Conservation (phyloP, 2,329 filamentous ascomycete genomes). For the Stemphylium lycopersici region DNA sequence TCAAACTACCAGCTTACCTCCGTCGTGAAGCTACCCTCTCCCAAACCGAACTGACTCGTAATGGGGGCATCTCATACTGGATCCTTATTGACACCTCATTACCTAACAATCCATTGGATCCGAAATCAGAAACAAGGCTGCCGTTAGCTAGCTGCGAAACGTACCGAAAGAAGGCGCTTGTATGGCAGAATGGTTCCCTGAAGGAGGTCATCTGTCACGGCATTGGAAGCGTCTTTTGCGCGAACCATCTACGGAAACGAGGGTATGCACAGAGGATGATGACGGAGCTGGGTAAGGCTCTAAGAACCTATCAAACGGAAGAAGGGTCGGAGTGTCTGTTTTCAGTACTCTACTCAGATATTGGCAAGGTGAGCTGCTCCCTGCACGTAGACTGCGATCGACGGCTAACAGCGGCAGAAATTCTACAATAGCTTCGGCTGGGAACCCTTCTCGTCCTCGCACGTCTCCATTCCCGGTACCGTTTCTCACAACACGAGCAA, state of each 20-base stretch:
- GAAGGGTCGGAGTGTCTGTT: conserved; percentile 60
- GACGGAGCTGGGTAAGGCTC: conserved; percentile 63
- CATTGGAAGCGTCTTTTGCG: conserved; percentile 80
- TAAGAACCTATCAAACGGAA: conserved; percentile 60
- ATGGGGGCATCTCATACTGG: conserved; percentile 65
- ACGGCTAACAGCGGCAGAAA: conserved; percentile 73
- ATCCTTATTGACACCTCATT: conserved; percentile 59
- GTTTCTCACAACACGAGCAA: conserved; percentile 3
- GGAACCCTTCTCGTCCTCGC: conserved; percentile 74
- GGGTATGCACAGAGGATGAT: conserved; percentile 86
- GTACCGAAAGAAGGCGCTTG: conserved; percentile 55
- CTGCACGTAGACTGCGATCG: conserved; percentile 60
- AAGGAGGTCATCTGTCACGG: conserved; percentile 71
- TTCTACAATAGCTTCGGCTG: conserved; percentile 83
- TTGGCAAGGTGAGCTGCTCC: conserved; percentile 66
- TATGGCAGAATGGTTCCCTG: conserved; percentile 54
- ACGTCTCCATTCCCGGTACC: conserved; percentile 56
- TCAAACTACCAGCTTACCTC: conserved; percentile 62
- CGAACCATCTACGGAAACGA: conserved; percentile 67
- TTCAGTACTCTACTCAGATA: conserved; percentile 84
- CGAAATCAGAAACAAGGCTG: conserved; percentile 46
- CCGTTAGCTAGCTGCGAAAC: conserved; percentile 66
- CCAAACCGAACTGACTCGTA: conserved; percentile 58
- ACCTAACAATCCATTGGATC: conserved; percentile 43
- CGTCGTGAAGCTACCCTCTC: conserved; percentile 62